Base-by-base conservation (phyloP, 2,329 filamentous ascomycete species). In the Apiospora pterosperma region DNA sequence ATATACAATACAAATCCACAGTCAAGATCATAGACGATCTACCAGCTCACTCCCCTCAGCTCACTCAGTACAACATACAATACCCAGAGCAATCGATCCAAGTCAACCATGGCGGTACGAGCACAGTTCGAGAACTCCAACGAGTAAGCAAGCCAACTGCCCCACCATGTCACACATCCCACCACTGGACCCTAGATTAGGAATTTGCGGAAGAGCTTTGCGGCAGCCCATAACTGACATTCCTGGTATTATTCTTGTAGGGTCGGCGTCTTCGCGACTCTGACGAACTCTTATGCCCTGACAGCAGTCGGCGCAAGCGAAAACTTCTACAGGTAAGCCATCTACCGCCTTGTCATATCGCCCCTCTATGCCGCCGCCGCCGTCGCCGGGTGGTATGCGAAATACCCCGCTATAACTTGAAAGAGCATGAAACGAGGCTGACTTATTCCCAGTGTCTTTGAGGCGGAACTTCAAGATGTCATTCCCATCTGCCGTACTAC, bases 401-500 rank as follows among this genome's bases (percentile, higher is more conserved):
- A 34, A 34, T 55, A 55, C 48, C 48, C 48, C 48, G 48, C 48
- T 55, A 55, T 34, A 10, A 12, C 28, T 34, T 55, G 28, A n/a
- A 19, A 31, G 59, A 41, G 16, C 59, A 19, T 5, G 19, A n/a
- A 44, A 44, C 36, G 3, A 42, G 39, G 36, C 23, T 59, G 41
- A 36, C 38, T 21, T 67, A 19, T 34, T n/a, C 28, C 16, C 48
- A 93, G 92, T 84, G 88, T 98, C 78, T 98, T 99, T 82, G 96
- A 99, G 85, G 90, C 95, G 68, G 96, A 99, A 84, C 87, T 99
- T 67, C 93, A 97, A 84, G 96, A 98, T 83, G 89, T 97, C 68
- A 95, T 99, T 73, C 96, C 96, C 71, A 97, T 97, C 79, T 96
- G 93, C 80, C 92, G 96, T 81, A 94, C 93, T 72, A 97, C 95